Conservation (phyloP, 2,329 filamentous ascomycete genomes). For the Cladorrhinum sp. region DNA sequence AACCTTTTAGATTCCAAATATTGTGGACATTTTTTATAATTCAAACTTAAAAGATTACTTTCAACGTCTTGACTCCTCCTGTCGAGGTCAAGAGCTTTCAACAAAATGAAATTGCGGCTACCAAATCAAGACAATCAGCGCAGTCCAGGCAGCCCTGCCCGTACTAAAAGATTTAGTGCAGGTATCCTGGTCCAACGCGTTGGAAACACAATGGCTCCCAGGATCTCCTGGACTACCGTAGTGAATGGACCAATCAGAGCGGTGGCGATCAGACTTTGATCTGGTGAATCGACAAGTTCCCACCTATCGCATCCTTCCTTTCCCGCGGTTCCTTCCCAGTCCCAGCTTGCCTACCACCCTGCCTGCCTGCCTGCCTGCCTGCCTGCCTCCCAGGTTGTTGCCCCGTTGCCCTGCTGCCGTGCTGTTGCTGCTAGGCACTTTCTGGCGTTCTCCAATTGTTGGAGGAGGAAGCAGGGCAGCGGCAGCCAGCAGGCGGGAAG, state of each 20-base stretch:
- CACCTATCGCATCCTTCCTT: slow-evolving; percentile 16
- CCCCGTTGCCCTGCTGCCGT: slow-evolving; percentile 14
- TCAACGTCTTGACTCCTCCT: background rate
- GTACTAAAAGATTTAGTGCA: background rate
- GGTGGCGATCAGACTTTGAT: slow-evolving; percentile 37
- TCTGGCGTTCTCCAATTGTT: too few relatives aligned
- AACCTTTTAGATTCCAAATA: too few relatives aligned
- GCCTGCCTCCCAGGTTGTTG: background rate
- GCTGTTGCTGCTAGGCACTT: background rate
- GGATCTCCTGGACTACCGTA: slow-evolving; percentile 24
- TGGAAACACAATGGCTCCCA: slow-evolving; percentile 17
- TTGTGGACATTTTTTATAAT: background rate
- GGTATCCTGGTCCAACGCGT: slow-evolving; percentile 16
- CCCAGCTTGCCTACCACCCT: slow-evolving; percentile 5
- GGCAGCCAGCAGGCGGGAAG: too few relatives aligned
- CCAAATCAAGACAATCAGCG: slow-evolving; percentile 3
- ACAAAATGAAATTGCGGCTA: slow-evolving; percentile 3
- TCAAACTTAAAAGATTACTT: too few relatives aligned
- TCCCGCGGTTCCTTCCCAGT: slow-evolving; percentile 20
- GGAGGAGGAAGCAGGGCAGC: too few relatives aligned
- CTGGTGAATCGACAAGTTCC: slow-evolving; percentile 27
- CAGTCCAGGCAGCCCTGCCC: slow-evolving; percentile 16
- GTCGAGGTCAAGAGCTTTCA: background rate
- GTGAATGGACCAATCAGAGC: slow-evolving; percentile 34
- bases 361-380: background rate